Conservation (phyloP, 129 eudicot species). For the Flaveria bidentis region DNA sequence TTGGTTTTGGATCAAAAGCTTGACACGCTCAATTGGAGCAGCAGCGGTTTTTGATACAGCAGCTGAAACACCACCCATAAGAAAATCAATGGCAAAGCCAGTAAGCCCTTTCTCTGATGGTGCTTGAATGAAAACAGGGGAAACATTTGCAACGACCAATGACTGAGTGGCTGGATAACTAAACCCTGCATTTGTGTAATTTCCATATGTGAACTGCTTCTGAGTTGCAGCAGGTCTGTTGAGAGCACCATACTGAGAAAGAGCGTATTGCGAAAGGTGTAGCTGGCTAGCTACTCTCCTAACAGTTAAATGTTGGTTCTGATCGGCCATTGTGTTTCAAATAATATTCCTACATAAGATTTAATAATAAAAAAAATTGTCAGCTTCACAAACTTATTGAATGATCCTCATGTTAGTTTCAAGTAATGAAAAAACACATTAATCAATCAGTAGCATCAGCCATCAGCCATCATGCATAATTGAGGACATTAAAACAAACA, state of each 20-base stretch:
- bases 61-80: conserved; percentile 63
- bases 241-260: conserved; percentile 1
- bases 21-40: conserved; percentile 47
- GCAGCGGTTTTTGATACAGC: conserved; percentile 61
- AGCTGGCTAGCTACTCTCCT: conserved; percentile 23
- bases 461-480: not conserved
- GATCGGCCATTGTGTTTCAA: not conserved
- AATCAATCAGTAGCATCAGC: not conserved
- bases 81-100: conserved; percentile 35
- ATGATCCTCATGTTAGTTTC: not conserved
- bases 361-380: not conserved
- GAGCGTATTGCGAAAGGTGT: not conserved
- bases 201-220: conserved; percentile 15
- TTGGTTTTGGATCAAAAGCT: conserved; percentile 59
- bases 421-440: not conserved
- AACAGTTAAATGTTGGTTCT: conserved; percentile 16
- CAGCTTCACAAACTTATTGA: not conserved
- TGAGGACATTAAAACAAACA: not conserved
- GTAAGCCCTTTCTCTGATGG: conserved; percentile 33
- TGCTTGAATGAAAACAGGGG: conserved; percentile 29
- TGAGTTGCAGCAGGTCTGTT: conserved; percentile 21
- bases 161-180: conserved; percentile 13
- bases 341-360: not conserved
- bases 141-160: conserved; percentile 25
- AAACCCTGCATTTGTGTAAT: conserved; percentile 16